A percentile compares a stretch with the other conserved stretches of the same genome.
Conservation (phyloP, 2,329 filamentous ascomycete species). For the Akanthomyces uredinophilus region DNA sequence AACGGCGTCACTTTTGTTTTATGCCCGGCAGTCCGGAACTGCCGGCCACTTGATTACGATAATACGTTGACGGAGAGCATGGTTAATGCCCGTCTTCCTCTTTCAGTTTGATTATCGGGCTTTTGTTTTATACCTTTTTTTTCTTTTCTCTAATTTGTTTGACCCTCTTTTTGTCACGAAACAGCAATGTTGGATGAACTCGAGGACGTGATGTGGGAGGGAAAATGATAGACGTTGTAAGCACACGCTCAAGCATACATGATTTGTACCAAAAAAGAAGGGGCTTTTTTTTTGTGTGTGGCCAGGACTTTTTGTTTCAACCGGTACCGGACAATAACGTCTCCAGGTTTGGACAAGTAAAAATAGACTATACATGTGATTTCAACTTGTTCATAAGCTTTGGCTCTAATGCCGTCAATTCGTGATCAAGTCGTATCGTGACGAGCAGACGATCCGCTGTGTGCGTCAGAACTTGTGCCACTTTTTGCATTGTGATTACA, state of each 20-base stretch:
- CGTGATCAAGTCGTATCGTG: too few relatives aligned
- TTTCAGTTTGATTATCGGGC: neutral
- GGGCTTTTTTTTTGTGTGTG: neutral
- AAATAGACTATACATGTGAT: neutral
- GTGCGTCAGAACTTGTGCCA: neutral
- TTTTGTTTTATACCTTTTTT: slow-evolving; percentile 2
- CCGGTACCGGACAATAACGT: slow-evolving; percentile 1
- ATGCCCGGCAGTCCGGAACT: slow-evolving; percentile 11
- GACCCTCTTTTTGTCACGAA: neutral
- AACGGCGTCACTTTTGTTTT: slow-evolving; percentile 17
- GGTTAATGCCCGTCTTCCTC: neutral
- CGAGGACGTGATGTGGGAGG: neutral
- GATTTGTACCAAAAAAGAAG: neutral
- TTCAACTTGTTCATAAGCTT: too few relatives aligned
- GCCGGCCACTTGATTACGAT: neutral
- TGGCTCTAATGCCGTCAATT: neutral
- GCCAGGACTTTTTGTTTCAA: neutral
- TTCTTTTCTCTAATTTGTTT: neutral
- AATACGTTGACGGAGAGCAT: slow-evolving; percentile 3
- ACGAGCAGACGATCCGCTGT: too few relatives aligned
- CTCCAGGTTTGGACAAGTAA: neutral
- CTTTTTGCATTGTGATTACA: neutral
- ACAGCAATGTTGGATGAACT: slow-evolving; percentile 8
- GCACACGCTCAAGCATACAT: slow-evolving; percentile 8
- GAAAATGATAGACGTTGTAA: slow-evolving; percentile 2